Conservation (phyloP, 805 yeast genomes). For the Kodamaea sagamina region DNA sequence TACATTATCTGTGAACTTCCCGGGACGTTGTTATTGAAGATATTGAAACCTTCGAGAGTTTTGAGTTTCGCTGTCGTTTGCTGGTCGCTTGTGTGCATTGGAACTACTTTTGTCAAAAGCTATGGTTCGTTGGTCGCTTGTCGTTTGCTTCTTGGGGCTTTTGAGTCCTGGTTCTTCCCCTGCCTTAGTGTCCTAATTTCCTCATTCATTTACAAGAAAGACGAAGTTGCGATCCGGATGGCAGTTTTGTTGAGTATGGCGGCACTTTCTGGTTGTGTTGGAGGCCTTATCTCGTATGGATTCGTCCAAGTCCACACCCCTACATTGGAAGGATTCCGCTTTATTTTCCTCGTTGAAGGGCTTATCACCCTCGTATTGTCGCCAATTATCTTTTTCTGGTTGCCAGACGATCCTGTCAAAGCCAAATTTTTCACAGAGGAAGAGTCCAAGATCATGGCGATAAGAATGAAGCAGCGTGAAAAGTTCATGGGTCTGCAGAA, state of each 20-base stretch:
- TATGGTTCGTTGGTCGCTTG: conserved; percentile 47
- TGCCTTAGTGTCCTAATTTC: conserved; percentile 49
- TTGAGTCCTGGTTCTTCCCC: conserved; percentile 55
- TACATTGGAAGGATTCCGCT: conserved; percentile 49
- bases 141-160: conserved; percentile 52
- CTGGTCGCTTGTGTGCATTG: conserved; percentile 45
- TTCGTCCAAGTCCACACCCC: conserved; percentile 31
- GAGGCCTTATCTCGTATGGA: conserved; percentile 55
- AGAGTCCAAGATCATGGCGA: conserved; percentile 38
- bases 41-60: conserved; percentile 34
- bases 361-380: conserved; percentile 43
- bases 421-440: conserved; percentile 42
- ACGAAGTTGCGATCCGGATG: conserved; percentile 23
- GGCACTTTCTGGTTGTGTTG: conserved; percentile 56
- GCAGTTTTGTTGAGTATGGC: conserved; percentile 50
- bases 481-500: conserved; percentile 34
- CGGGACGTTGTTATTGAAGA: conserved; percentile 35
- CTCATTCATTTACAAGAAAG: conserved; percentile 20
- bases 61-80: conserved; percentile 32
- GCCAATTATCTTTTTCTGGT: conserved; percentile 31
- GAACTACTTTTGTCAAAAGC: conserved; percentile 43
- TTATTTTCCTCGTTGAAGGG: conserved; percentile 52
- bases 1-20: conserved; percentile 46
- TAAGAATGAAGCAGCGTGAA: conserved; percentile 36
- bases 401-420: conserved; percentile 43